Base-by-base conservation (phyloP, 1,284 basidiomycete genomes). In the Acaromyces ingoldii region DNA sequence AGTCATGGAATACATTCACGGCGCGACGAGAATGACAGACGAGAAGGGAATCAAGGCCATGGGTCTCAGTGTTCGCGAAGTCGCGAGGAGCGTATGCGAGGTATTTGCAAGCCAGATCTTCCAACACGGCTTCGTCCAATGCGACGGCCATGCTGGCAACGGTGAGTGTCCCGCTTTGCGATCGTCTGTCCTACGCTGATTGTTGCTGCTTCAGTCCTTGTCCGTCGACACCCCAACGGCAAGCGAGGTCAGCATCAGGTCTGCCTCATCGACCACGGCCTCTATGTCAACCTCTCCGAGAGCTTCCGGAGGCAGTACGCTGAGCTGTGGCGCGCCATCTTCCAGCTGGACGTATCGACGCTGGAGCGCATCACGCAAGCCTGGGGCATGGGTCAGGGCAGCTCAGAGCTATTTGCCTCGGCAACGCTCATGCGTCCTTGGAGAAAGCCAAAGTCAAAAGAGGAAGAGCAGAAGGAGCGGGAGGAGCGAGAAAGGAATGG, bases 101-200 rank as follows among this genome's bases (percentile, higher is more conserved):
- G 63, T 63, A 5, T 67, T 67, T 47, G 60, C 69, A 1, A 60
- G 62, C 28, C 65, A 68, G 26, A 70, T 71, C 44, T 71, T 71
- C 49, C 65, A 70, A 45, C 62, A 67, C 41, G 69, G 69, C 1
- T 64, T 67, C 30, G 52, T 71, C 1, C 69, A 71, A 38, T 67
- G 66, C 1, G 67, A 71, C 40, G 68, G 68, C 1, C 68, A 71
- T 49, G 58, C 63, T 7, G 58, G 50, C 34, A 70, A 70, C 43
- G n/a, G n/a, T n/a, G n/a, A n/a, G n/a, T n/a, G n/a, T n/a, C n/a
- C n/a, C n/a, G n/a, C n/a, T n/a, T n/a, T n/a, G n/a, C n/a, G n/a
- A n/a, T n/a, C n/a, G n/a, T n/a, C n/a, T n/a, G n/a, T n/a, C n/a
- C n/a, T n/a, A n/a, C n/a, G n/a, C n/a, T n/a, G n/a, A n/a, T n/a